Evolutionary conservation across 768 basidiomycete genomes (phyloP).

Genomic region (Pholiota conissans): DNA sequence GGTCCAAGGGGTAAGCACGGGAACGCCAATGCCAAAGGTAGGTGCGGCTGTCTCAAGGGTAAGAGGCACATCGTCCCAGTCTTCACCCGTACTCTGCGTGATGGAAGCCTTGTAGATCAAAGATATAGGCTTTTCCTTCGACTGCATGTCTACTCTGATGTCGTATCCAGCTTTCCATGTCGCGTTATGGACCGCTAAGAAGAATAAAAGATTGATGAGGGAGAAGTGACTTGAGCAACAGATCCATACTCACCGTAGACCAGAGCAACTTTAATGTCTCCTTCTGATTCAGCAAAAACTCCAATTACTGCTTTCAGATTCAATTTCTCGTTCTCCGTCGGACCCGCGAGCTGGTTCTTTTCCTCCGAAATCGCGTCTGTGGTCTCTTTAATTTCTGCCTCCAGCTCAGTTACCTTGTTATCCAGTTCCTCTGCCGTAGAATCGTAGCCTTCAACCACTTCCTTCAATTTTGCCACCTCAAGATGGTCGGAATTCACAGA

Average conservation of each 20-base stretch:
- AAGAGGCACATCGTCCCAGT: conserved; percentile 42
- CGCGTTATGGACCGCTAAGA: conserved; percentile 35
- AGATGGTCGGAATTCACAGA: conserved; percentile 34
- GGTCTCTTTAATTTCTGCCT: conserved; percentile 23
- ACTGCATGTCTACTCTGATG: conserved; percentile 42
- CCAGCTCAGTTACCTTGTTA: conserved; percentile 27
- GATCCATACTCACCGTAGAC: conserved; percentile 34
- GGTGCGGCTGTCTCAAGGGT: conserved; percentile 44
- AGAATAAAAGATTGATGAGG: not conserved
- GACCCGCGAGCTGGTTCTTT: conserved; percentile 15
- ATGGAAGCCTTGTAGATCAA: conserved; percentile 42
- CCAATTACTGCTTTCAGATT: conserved; percentile 30
- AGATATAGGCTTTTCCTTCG: conserved; percentile 35
- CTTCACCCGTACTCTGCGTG: conserved; percentile 44
- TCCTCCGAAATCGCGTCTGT: conserved; percentile 26
- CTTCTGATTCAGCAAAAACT: conserved; percentile 35
- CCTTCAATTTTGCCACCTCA: conserved; percentile 25
- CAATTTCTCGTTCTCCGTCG: conserved; percentile 24
- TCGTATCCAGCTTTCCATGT: conserved; percentile 42
- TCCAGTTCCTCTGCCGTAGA: conserved; percentile 33
- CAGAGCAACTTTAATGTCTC: conserved; percentile 37
- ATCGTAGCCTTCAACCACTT: conserved; percentile 34
- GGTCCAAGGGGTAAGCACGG: conserved; percentile 37
- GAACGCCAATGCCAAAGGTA: conserved; percentile 38
- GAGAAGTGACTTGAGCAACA: not conserved